Evolutionary conservation across 305 asterid genomes (phyloP).

Genomic region (Solanum chacoense): DNA sequence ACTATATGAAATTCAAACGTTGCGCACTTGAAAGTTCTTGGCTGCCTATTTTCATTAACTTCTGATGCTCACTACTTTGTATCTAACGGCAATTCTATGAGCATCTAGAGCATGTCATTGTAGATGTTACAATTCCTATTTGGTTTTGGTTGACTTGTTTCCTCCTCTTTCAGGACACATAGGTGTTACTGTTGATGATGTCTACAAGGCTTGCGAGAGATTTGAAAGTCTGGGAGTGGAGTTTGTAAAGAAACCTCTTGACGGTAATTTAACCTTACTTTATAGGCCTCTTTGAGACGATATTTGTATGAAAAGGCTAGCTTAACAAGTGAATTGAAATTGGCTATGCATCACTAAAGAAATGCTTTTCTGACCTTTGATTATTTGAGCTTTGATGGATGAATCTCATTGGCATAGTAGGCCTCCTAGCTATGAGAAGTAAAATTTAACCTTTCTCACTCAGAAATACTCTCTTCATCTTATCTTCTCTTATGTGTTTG

Average conservation of each 20-base stretch:
- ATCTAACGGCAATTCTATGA: background rate
- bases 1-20: background rate
- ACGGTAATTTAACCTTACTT: conserved; percentile 34
- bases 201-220: conserved; percentile 64
- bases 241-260: conserved; percentile 68
- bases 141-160: background rate
- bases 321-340: background rate
- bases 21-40: background rate
- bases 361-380: background rate
- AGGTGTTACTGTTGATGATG: conserved; percentile 72
- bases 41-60: background rate
- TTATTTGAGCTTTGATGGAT: background rate
- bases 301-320: background rate
- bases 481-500: background rate
- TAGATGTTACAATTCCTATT: background rate
- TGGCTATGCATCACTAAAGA: background rate
- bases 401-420: background rate
- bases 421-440: background rate
- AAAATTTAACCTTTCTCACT: background rate
- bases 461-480: background rate
- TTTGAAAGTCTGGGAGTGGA: conserved; percentile 69
- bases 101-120: background rate
- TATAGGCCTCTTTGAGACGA: background rate
- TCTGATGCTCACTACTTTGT: background rate
- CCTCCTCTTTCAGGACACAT: conserved; percentile 56